Evolutionary conservation across 441 rosid genomes (phyloP).

Genomic region (Flueggea neowawraea): DNA sequence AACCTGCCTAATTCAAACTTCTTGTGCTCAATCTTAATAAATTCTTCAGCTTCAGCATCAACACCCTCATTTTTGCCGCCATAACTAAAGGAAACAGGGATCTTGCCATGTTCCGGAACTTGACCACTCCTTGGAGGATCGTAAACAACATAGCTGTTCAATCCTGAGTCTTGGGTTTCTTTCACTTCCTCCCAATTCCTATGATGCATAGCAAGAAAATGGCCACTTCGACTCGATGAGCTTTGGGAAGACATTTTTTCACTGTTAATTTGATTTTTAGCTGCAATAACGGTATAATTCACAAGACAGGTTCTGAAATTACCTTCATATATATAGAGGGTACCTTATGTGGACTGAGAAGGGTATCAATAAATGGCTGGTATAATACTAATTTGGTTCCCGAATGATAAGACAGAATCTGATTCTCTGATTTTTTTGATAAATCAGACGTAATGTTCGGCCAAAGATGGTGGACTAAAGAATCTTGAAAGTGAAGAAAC

Average conservation of each 20-base stretch:
- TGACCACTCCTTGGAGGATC: no score
- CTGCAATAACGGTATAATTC: no score
- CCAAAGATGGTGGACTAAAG: constrained; percentile 5
- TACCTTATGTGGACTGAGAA: not conserved
- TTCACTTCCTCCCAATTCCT: constrained; percentile 9
- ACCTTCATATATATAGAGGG: not conserved
- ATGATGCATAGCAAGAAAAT: constrained; percentile 3
- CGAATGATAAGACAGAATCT: constrained; percentile 31
- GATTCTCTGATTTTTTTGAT: constrained; percentile 20
- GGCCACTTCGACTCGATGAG: constrained; percentile 8
- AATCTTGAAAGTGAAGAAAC: constrained; percentile 5
- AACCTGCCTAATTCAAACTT: constrained; percentile 31
- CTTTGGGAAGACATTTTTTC: constrained; percentile 8
- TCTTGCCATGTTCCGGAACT: no score
- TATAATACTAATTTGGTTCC: constrained; percentile 1
- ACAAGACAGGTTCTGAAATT: not conserved
- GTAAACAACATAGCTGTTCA: no score
- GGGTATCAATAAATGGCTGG: no score
- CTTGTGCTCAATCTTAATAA: constrained; percentile 48
- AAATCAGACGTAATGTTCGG: not conserved
- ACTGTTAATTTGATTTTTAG: not conserved
- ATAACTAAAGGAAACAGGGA: not conserved
- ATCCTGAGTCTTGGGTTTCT: constrained; percentile 1
- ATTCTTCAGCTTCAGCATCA: constrained; percentile 59
- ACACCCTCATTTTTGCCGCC: constrained; percentile 25